Base-by-base conservation (phyloP, 176 grass and related monocot genomes). In the Oropetium thomaeum region DNA sequence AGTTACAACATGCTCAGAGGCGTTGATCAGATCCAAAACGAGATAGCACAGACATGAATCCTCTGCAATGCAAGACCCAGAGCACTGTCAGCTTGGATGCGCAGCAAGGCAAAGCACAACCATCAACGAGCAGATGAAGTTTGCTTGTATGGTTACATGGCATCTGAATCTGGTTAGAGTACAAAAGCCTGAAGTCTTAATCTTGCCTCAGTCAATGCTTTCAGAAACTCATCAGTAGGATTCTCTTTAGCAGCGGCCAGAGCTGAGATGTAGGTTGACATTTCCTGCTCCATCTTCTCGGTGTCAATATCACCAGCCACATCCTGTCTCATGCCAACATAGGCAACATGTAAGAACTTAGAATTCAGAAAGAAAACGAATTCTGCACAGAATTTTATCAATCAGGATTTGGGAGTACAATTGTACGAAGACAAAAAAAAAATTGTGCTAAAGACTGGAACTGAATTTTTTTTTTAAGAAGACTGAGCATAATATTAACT, bases 191-290 rank as follows among this genome's bases (percentile, higher is more conserved):
- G 87, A 16, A 96, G 96, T 62, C 77, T 86, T 75, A 88, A 57
- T 65, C 96, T 99, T 52, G 85, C 96, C 14, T 92, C 87, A 25
- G 85, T 73, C 66, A 90, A 82, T 52, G 45, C 73, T 31, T 84
- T 77, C 69, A 96, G 45, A 65, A 82, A 92, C 10, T 92, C 91
- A 23, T 96, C 89, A 1, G 70, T 89, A 43, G 96, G 96, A 64
- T 96, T 99, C 43, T 88, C 92, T 86, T 85, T 99, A 0, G 87
- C 92, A 15, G 96, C 89, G 39, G 91, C 87, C 62, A 99, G 68
- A 66, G 96, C 92, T 3, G 74, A 84, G 19, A 55, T 3, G 12
- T 99, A 99, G 20, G 82, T 71, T 4, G 87, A 79, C 79, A 90
- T 92, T 69, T 92, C 87, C 60, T 84, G 58, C 80, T 96, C 89